Percentiles rank a stretch among this genome's conserved stretches.
phyloP scores from a whole-genome alignment of 768 basidiomycete species.

The Arthromyces matolae region DNA sequence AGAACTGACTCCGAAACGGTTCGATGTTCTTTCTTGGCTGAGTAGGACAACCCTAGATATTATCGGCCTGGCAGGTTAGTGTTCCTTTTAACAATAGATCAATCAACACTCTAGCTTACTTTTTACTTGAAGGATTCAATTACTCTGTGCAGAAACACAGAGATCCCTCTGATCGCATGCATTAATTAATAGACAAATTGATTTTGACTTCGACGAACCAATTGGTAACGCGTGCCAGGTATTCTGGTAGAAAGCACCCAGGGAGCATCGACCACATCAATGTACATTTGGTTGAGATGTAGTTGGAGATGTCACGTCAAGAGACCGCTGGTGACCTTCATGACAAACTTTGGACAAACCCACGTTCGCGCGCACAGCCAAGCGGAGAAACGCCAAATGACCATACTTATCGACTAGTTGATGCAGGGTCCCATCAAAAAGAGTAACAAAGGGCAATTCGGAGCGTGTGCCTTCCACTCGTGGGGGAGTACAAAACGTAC shows the following conservation, averaged over 20 bases:
- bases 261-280: too few species aligned
- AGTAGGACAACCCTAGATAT: slow-evolving; percentile 70
- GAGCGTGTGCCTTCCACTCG: neutral
- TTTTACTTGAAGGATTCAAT: slow-evolving; percentile 31
- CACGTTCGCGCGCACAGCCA: slow-evolving; percentile 6
- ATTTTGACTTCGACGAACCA: too few species aligned
- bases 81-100: slow-evolving; percentile 12
- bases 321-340: too few species aligned
- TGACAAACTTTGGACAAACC: too few species aligned
- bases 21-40: slow-evolving; percentile 65
- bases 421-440: slow-evolving; percentile 4
- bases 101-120: slow-evolving; percentile 11
- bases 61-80: slow-evolving; percentile 65
- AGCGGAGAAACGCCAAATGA: neutral
- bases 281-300: too few species aligned
- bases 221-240: too few species aligned
- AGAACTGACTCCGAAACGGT: too few species aligned
- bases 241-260: too few species aligned
- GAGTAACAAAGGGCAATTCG: neutral
- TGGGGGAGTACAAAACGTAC: neutral
- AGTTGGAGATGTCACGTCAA: too few species aligned
- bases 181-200: too few species aligned
- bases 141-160: too few species aligned
- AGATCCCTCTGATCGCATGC: too few species aligned
- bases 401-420: slow-evolving; percentile 5